Conservation (phyloP, 345 rosid species). For the Eucalyptus curtisii region DNA sequence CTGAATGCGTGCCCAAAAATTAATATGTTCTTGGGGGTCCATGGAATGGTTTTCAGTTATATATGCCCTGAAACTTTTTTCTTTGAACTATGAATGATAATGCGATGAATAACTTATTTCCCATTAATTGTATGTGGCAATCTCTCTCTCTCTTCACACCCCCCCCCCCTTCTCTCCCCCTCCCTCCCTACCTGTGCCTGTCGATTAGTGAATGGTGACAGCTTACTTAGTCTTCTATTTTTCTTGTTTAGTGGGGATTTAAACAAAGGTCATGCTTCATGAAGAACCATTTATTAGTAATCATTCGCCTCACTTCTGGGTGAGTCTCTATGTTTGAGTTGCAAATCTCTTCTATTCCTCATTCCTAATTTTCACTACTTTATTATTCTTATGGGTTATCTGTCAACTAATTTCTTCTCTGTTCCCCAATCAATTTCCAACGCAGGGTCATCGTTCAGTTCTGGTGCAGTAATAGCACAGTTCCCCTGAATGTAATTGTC, state of each 20-base stretch:
- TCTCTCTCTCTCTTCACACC: background rate
- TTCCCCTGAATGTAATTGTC: slow-evolving; percentile 73
- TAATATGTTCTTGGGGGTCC: background rate
- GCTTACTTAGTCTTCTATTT: background rate
- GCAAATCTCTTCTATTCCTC: background rate
- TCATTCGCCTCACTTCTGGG: slow-evolving; percentile 67
- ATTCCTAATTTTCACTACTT: background rate
- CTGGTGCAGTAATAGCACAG: slow-evolving; percentile 95
- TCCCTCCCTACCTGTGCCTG: background rate
- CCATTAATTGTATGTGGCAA: background rate
- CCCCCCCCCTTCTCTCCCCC: background rate
- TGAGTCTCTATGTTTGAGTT: slow-evolving; percentile 7
- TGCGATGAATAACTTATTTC: background rate
- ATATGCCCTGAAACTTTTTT: background rate
- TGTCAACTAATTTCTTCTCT: background rate
- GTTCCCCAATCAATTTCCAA: background rate
- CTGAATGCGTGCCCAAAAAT: background rate
- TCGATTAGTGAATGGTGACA: background rate
- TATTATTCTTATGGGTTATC: background rate
- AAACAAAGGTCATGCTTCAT: slow-evolving; percentile 81
- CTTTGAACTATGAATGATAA: background rate
- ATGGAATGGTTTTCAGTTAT: background rate
- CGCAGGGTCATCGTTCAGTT: slow-evolving; percentile 82
- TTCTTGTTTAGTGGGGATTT: slow-evolving; percentile 64
- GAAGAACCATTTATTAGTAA: slow-evolving; percentile 69